phyloP scores from a whole-genome alignment of 2,329 filamentous ascomycete genomes.

The Epichloe gansuensis region DNA sequence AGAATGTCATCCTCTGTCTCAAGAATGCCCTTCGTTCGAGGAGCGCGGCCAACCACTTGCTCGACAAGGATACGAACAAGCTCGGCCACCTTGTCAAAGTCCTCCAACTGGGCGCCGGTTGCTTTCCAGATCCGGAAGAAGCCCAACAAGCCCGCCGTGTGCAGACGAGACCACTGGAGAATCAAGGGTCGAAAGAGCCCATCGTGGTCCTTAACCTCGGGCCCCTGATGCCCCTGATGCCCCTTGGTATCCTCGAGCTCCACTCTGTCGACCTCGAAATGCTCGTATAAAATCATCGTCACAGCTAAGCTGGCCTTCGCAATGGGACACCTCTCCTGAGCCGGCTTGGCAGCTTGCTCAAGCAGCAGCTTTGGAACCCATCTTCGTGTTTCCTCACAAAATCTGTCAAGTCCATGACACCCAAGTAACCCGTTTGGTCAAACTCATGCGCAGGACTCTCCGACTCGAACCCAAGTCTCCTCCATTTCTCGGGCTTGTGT shows the following conservation, averaged over 20 bases:
- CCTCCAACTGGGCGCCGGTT: slow-evolving; percentile 70
- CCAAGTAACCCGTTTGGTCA: slow-evolving; percentile 72
- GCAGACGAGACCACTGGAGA: slow-evolving; percentile 84
- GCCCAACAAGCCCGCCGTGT: slow-evolving; percentile 72
- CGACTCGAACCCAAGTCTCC: slow-evolving; percentile 78
- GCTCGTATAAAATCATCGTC: slow-evolving; percentile 81
- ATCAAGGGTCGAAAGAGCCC: slow-evolving; percentile 77
- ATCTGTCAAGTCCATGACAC: slow-evolving; percentile 95
- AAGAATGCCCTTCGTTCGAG: slow-evolving; percentile 69
- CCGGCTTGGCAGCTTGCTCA: slow-evolving; percentile 68
- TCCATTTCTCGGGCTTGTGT: slow-evolving; percentile 87
- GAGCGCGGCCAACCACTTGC: slow-evolving; percentile 73
- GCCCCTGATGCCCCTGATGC: slow-evolving; percentile 59
- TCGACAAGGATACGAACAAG: slow-evolving; percentile 82
- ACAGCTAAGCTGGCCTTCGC: slow-evolving; percentile 77
- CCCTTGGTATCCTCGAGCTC: slow-evolving; percentile 68
- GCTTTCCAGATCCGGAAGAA: slow-evolving; percentile 91
- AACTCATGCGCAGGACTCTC: slow-evolving; percentile 85
- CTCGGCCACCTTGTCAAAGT: slow-evolving; percentile 90
- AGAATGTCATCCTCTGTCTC: slow-evolving; percentile 83
- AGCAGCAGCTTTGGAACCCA: slow-evolving; percentile 77
- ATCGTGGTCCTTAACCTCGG: slow-evolving; percentile 72
- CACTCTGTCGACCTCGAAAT: slow-evolving; percentile 84
- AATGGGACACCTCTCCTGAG: slow-evolving; percentile 69
- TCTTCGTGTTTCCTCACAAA: slow-evolving; percentile 89